Conservation (phyloP, 306 rosid genomes). For the Trifolium pratense region DNA sequence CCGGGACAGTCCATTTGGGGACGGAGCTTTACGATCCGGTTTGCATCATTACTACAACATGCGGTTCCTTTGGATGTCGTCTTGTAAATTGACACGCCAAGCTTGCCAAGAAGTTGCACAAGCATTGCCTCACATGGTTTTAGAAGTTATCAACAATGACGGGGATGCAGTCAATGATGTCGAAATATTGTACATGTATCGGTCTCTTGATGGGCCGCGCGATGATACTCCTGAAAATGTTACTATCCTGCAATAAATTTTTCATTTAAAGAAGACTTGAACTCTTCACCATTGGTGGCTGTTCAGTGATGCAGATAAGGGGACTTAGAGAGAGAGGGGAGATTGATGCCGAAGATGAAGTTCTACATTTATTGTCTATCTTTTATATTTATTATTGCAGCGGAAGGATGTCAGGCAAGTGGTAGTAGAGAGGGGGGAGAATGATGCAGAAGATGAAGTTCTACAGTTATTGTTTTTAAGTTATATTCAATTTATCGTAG, state of each 20-base stretch:
- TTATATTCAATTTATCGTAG: constrained; percentile 64
- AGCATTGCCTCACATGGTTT: constrained; percentile 68
- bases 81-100: constrained; percentile 62
- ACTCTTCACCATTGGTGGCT: constrained; percentile 41
- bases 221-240: constrained; percentile 67
- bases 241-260: constrained; percentile 60
- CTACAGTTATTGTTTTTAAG: constrained; percentile 50
- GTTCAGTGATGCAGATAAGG: constrained; percentile 17
- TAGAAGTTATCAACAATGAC: constrained; percentile 63
- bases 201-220: constrained; percentile 66
- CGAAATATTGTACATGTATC: constrained; percentile 50
- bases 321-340: constrained; percentile 29
- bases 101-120: constrained; percentile 76
- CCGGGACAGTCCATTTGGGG: constrained; percentile 91
- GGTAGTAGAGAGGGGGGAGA: constrained; percentile 46
- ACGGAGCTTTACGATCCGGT: constrained; percentile 76
- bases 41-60: constrained; percentile 87
- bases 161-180: constrained; percentile 21
- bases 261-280: constrained; percentile 35
- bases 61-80: constrained; percentile 95
- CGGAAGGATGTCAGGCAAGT: constrained; percentile 19
- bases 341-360: constrained; percentile 44
- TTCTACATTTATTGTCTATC: constrained; percentile 48
- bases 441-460: constrained; percentile 45
- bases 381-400: constrained; percentile 55